A percentile compares a stretch with the other conserved stretches of the same genome.
These are phyloP conservation scores for Curvularia hawaiiensis DNA, from an alignment of 2,329 filamentous ascomycete genomes.

Conservation along the genomic window DNA sequence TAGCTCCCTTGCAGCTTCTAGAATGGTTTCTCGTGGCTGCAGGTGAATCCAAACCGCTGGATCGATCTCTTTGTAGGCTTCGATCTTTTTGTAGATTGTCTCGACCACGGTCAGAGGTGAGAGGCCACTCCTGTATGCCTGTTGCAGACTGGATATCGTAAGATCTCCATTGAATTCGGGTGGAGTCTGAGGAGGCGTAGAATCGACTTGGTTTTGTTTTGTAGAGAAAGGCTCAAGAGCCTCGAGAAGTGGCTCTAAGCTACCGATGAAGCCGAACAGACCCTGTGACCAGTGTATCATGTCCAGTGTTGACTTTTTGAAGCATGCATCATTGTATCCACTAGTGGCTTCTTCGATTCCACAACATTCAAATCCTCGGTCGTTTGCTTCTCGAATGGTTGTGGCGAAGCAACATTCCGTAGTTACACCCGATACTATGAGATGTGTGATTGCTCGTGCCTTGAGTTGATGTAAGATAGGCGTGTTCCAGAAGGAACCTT, in stretches of 20 bases:
- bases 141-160: slow-evolving; percentile 51
- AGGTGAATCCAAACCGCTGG: slow-evolving; percentile 59
- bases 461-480: slow-evolving; percentile 59
- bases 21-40: slow-evolving; percentile 46
- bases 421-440: slow-evolving; percentile 63
- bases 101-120: slow-evolving; percentile 53
- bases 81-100: slow-evolving; percentile 54
- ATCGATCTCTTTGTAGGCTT: slow-evolving; percentile 55
- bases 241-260: slow-evolving; percentile 49
- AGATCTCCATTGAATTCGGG: slow-evolving; percentile 50
- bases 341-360: slow-evolving; percentile 52
- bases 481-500: slow-evolving; percentile 65
- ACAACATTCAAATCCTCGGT: slow-evolving; percentile 66
- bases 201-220: neutral
- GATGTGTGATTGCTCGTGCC: slow-evolving; percentile 61
- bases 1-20: slow-evolving; percentile 51
- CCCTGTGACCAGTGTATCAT: slow-evolving; percentile 59
- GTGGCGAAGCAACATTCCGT: slow-evolving; percentile 65
- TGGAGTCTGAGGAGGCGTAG: slow-evolving; percentile 45
- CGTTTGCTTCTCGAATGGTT: slow-evolving; percentile 62
- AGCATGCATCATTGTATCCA: slow-evolving; percentile 55
- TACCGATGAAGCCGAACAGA: slow-evolving; percentile 57
- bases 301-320: slow-evolving; percentile 55
- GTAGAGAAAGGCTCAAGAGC: slow-evolving; percentile 27
- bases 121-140: slow-evolving; percentile 52